Percentiles rank a stretch among this genome's conserved stretches.
phyloP scores from a whole-genome alignment of 2,329 filamentous ascomycete species.

The Didymella keratinophila region DNA sequence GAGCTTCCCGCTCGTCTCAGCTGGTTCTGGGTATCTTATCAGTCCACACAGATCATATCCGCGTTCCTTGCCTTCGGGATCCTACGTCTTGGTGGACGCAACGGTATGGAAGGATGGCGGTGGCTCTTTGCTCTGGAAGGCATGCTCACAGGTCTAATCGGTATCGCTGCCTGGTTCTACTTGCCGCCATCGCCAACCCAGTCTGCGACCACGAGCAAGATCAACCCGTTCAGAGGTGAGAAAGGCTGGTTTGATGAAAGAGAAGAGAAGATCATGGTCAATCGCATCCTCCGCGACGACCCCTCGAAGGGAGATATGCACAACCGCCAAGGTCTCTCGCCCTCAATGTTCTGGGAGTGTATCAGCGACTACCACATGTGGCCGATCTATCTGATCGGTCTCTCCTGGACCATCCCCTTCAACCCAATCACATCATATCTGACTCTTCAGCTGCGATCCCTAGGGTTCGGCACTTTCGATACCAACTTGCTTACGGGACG shows the following conservation, averaged over 20 bases:
- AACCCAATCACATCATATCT: slow-evolving; percentile 45
- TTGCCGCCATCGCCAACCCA: slow-evolving; percentile 65
- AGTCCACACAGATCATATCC: slow-evolving; percentile 62
- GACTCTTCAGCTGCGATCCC: slow-evolving; percentile 45
- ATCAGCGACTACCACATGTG: slow-evolving; percentile 65
- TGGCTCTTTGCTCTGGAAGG: slow-evolving; percentile 56
- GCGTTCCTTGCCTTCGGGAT: slow-evolving; percentile 66
- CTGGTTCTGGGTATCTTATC: slow-evolving; percentile 75
- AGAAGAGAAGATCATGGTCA: slow-evolving; percentile 75
- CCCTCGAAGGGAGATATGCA: slow-evolving; percentile 68
- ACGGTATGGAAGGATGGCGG: slow-evolving; percentile 63
- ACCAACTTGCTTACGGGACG: slow-evolving; percentile 50
- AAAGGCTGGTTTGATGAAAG: slow-evolving; percentile 71
- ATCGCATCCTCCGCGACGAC: slow-evolving; percentile 65
- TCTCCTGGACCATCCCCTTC: slow-evolving; percentile 48
- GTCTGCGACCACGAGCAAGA: slow-evolving; percentile 60
- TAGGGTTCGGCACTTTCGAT: slow-evolving; percentile 50
- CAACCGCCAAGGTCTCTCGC: slow-evolving; percentile 63
- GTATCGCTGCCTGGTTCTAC: slow-evolving; percentile 49
- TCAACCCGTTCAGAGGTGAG: slow-evolving; percentile 62
- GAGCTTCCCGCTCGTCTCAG: slow-evolving; percentile 73
- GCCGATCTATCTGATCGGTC: slow-evolving; percentile 50
- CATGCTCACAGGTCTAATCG: slow-evolving; percentile 48
- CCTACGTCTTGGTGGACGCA: slow-evolving; percentile 57
- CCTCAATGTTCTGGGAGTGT: slow-evolving; percentile 58